Percentiles rank a stretch among this genome's conserved stretches.
phyloP scores from a whole-genome alignment of 2,329 filamentous ascomycete species.

The Samsoniella hepiali region DNA sequence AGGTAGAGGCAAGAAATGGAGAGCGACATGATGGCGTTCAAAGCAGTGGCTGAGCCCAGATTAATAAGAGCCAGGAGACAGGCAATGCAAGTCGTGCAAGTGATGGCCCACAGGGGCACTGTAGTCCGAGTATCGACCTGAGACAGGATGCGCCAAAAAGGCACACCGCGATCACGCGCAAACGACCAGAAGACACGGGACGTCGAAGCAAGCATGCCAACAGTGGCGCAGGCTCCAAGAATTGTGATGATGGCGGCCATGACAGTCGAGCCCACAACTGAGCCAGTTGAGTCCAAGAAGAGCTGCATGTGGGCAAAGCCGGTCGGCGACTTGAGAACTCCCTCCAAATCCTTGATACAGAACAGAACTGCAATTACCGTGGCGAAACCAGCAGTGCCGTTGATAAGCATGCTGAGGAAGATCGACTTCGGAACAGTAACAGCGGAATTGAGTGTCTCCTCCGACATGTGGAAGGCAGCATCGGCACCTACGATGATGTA shows the following conservation, averaged over 20 bases:
- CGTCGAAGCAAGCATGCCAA: conserved; percentile 55
- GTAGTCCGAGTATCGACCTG: conserved; percentile 27
- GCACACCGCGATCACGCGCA: conserved; percentile 33
- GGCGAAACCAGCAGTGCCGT: conserved; percentile 52
- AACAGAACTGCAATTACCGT: conserved; percentile 55
- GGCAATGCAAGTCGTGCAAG: conserved; percentile 28
- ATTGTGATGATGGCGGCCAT: conserved; percentile 50
- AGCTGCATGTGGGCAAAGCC: conserved; percentile 58
- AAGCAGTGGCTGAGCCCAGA: conserved; percentile 30
- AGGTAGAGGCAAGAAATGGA: conserved; percentile 31
- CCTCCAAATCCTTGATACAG: conserved; percentile 44
- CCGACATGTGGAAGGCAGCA: conserved; percentile 30
- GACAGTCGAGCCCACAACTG: conserved; percentile 45
- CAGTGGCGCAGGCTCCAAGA: conserved; percentile 46
- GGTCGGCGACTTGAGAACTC: conserved; percentile 42
- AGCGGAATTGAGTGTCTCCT: conserved; percentile 43
- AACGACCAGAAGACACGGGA: conserved; percentile 58
- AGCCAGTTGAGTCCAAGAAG: conserved; percentile 50
- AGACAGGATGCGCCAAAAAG: conserved; percentile 30
- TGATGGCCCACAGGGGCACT: conserved; percentile 30
- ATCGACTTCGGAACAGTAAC: conserved; percentile 49
- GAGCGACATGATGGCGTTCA: conserved; percentile 30
- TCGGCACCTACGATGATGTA: conserved; percentile 20
- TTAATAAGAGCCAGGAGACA: conserved; percentile 33
- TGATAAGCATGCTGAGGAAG: conserved; percentile 46